phyloP scores from a whole-genome alignment of 768 basidiomycete genomes.

The Nidularia sp. region DNA sequence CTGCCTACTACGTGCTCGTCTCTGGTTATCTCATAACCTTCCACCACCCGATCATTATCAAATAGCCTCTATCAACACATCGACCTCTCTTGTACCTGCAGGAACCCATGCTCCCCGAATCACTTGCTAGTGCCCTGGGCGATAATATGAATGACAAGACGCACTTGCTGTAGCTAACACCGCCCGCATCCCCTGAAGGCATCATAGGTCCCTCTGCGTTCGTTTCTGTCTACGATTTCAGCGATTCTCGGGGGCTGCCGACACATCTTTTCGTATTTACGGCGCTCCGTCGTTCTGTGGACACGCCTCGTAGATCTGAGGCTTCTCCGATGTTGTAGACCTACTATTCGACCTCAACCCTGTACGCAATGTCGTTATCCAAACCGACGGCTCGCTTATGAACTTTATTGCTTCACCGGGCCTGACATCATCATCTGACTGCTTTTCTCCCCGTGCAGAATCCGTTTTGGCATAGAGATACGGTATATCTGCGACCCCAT shows the following conservation, averaged over 20 bases:
- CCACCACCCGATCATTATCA: background rate
- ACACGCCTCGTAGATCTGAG: background rate
- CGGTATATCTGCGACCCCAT: background rate
- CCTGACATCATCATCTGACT: slow-evolving; percentile 13
- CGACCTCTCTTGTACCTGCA: background rate
- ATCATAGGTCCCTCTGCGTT: background rate
- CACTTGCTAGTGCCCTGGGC: background rate
- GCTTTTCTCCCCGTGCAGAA: background rate
- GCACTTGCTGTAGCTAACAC: background rate
- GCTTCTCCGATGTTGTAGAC: background rate
- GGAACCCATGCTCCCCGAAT: background rate
- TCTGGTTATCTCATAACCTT: background rate
- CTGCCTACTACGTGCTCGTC: background rate
- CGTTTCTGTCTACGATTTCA: background rate
- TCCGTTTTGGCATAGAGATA: background rate
- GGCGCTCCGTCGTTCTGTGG: background rate
- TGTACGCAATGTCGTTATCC: slow-evolving; percentile 1
- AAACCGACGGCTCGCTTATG: slow-evolving; percentile 7
- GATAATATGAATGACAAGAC: background rate
- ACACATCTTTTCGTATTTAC: background rate
- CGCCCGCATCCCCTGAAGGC: slow-evolving; percentile 1
- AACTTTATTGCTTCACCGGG: slow-evolving; percentile 4
- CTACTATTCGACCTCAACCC: background rate
- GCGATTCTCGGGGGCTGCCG: background rate
- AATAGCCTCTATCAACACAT: background rate